These are phyloP conservation scores for Chlorella sp. DNA, from an alignment of 139 green algal species.

Conservation along the genomic window DNA sequence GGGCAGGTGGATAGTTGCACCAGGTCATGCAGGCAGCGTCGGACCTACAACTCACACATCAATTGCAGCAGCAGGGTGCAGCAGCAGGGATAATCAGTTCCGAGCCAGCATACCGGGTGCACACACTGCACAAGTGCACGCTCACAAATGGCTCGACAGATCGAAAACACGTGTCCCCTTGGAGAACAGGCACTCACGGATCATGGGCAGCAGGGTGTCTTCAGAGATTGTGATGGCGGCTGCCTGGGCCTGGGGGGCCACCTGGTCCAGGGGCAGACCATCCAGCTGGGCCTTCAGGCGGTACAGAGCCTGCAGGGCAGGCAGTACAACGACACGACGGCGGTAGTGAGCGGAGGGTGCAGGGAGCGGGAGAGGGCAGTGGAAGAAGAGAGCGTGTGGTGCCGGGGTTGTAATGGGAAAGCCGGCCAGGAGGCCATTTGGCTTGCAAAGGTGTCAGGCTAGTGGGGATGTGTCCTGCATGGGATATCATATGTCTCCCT, in stretches of 20 bases:
- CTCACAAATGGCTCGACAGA: no score
- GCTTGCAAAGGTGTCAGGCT: no score
- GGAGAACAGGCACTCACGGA: neutral
- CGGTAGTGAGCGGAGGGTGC: no score
- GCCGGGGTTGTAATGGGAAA: neutral
- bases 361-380: neutral
- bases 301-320: constrained; percentile 18
- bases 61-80: no score
- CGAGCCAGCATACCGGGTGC: neutral
- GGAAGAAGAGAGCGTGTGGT: neutral
- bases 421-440: neutral
- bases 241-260: neutral
- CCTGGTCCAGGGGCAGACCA: constrained; percentile 38
- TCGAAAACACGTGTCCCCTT: no score
- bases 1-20: no score
- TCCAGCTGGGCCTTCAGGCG: constrained; percentile 54
- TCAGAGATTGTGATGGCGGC: constrained; percentile 10
- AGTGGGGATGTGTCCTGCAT: no score
- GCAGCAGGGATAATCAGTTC: no score
- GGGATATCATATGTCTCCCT: no score
- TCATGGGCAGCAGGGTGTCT: constrained; percentile 43
- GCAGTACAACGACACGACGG: neutral
- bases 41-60: no score
- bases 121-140: neutral
- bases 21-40: no score